phyloP scores from a whole-genome alignment of 495 filamentous ascomycete species.

The Penicillium pancosmium region DNA sequence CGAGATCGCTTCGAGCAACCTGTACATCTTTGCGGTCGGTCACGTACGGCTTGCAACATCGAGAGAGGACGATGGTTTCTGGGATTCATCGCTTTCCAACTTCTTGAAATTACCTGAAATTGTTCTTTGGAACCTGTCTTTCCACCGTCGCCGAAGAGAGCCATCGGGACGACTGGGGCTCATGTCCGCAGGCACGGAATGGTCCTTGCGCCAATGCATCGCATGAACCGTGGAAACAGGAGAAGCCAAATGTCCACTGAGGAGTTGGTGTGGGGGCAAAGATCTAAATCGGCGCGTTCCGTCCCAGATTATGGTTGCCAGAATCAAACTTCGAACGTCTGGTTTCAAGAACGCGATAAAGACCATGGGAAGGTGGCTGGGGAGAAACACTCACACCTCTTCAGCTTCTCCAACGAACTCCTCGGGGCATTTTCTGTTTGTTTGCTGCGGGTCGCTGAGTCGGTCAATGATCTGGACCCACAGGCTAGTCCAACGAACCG shows the following conservation, averaged over 20 bases:
- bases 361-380: background rate
- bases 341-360: background rate
- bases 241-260: background rate
- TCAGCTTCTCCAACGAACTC: background rate
- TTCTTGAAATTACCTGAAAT: background rate
- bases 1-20: background rate
- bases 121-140: background rate
- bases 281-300: background rate
- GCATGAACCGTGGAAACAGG: background rate
- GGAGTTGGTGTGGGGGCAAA: background rate
- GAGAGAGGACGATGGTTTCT: background rate
- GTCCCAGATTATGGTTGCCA: background rate
- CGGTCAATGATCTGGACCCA: constrained; percentile 1
- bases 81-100: background rate
- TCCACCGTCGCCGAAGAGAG: background rate
- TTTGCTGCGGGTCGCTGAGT: constrained; percentile 3
- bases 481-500: constrained; percentile 2
- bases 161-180: background rate
- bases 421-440: background rate
- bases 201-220: background rate
- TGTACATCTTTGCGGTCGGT: no score
- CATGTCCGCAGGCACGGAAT: background rate
- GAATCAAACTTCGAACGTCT: background rate
- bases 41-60: background rate
- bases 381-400: no score